Evolutionary conservation across 1,139 yeast genomes (phyloP), one percentile per base, ranked within the genome.

Genomic region (Saccharomyces hybrid): DNA sequence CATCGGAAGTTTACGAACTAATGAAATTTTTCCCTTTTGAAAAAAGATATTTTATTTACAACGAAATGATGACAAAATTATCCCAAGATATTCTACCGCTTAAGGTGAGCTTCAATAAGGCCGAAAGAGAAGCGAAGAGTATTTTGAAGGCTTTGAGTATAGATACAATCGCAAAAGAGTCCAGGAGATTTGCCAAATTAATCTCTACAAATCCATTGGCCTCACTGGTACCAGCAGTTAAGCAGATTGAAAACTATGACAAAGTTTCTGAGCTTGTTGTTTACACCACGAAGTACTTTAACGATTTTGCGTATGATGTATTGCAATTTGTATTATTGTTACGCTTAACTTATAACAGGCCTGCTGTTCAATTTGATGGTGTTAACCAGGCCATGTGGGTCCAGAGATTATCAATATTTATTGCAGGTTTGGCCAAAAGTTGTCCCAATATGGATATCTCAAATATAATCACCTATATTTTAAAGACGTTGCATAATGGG

Each of bases 191-290:
- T 38, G 87, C 96, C 0, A 84, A 85, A 58, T 76, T 88, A n/a
- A 80, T 91, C 29, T 84, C 82, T 58, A 75, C 88, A 1, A 90
- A 90, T 65, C 99, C 99, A 0, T 69, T 93, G 29, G 88, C 96
- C 1, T 82, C 95, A 32, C 80, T 86, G 41, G 70, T 78, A 46
- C 79, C 86, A 0, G 77, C 84, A 46, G 74, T 86, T 28, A 81
- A 80, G 54, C 91, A 85, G 64, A 83, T 93, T 57, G 99, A 95
- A 69, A 89, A 96, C 73, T 95, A 93, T 66, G 97, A 88, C 66
- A 93, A 90, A 66, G 79, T 90, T 60, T 88, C 84, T 53, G 83
- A 81, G 48, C 75, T 90, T 55, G 84, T 93, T 11, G 91, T 89
- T 9, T 87, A 86, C 54, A 83, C 96, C 2, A 91, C 97, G 0